These are phyloP conservation scores for Spizellomyces sp. DNA, from an alignment of 192 early-diverging fungal species.

Conservation along the genomic window DNA sequence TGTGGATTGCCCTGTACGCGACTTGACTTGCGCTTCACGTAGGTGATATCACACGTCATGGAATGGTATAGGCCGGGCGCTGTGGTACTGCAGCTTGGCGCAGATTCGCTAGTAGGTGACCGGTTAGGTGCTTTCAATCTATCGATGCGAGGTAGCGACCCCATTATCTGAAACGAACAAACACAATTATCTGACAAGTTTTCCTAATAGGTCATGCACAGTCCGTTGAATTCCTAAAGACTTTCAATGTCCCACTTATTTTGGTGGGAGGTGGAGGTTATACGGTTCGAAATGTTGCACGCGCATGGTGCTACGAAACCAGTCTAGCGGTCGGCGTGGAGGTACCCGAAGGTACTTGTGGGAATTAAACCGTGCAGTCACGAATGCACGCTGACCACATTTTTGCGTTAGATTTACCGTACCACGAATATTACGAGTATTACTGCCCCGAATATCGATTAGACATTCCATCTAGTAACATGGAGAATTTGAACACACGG, in stretches of 20 bases:
- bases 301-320: conserved; percentile 95
- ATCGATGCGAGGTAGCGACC: conserved; percentile 69
- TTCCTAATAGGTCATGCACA: conserved; percentile 81
- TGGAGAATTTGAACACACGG: conserved; percentile 91
- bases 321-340: conserved; percentile 75
- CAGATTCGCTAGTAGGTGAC: conserved; percentile 93
- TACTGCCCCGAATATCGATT: conserved; percentile 61
- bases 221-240: conserved; percentile 90
- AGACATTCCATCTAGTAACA: conserved; percentile 73
- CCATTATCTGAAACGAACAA: background rate
- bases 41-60: conserved; percentile 91
- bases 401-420: conserved; percentile 53
- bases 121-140: conserved; percentile 95
- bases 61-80: conserved; percentile 93
- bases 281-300: conserved; percentile 83
- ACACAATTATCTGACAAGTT: background rate
- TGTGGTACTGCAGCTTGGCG: conserved; percentile 95
- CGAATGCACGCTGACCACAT: background rate
- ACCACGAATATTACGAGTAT: conserved; percentile 65
- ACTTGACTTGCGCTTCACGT: background rate
- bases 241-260: conserved; percentile 88
- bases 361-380: background rate
- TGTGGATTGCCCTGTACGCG: background rate
- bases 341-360: conserved; percentile 56
- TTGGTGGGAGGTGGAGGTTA: conserved; percentile 97